Base-by-base conservation (phyloP, 257 asterid species). In the Lavandula angustifolia region DNA sequence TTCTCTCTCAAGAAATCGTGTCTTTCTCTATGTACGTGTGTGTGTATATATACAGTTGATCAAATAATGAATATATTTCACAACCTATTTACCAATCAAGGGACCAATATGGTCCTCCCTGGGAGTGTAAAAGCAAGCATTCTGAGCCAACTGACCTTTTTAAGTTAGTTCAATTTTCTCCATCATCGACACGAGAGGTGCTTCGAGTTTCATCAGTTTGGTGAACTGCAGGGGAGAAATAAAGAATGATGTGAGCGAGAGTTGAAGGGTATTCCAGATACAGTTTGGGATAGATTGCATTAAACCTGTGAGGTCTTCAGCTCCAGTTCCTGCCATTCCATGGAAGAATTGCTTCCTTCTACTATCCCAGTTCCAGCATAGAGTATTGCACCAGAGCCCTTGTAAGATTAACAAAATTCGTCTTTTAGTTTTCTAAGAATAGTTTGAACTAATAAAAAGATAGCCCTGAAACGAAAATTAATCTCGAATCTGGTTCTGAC, bases 261-360 rank as follows among this genome's bases (percentile, higher is more conserved):
- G 16, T 37, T 31, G 14, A 62, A 38, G 12, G 44, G 16, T 5
- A 51, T 43, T 38, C 52, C 22, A 58, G 41, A 32, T 37, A 6
- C 60, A 27, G 16, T 12, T 46, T 35, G 6, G 44, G 42, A 49
- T 41, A 65, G 42, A 51, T 14, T 18, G 34, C 37, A 33, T 43
- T 41, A 73, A 75, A 89, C 99, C 96, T 94, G 99, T 48, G 97
- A 94, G 11, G 86, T 92, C 94, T 94, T 94, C 59, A 94, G 87
- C 77, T 94, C 95, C 48, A 94, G 81, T 62, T 94, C 99, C 75
- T 94, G 88, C 99, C 97, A 94, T 75, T 94, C 99, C 54, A 76
- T 76, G 41, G 90, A 55, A 29, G 97, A 76, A 71, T 81, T 75
- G 74, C 99, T 94, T 71, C 97, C 99, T 51, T 94, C 85, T 31